Conservation (phyloP, 345 rosid genomes). For the Sonneratia alba region DNA sequence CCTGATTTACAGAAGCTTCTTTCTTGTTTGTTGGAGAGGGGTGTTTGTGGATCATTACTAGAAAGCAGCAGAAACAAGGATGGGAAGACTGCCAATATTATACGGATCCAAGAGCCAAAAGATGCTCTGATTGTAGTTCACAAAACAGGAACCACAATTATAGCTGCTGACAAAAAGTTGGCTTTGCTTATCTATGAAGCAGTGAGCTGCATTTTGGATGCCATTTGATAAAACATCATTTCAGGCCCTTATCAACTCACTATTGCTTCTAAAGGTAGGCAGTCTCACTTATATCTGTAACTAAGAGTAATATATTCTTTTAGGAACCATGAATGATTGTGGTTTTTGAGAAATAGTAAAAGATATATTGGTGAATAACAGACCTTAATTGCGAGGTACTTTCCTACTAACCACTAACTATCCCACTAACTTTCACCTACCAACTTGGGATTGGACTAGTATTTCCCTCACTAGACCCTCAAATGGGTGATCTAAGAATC, state of each 20-base stretch:
- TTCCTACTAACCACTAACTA: background rate
- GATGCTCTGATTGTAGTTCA: conserved; percentile 37
- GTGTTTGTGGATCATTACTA: conserved; percentile 39
- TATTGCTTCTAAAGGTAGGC: background rate
- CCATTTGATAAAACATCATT: conserved; percentile 19
- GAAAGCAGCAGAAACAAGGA: conserved; percentile 17
- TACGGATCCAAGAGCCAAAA: conserved; percentile 31
- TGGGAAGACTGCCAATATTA: conserved; percentile 11
- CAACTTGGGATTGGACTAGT: too few species aligned
- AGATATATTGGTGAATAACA: background rate
- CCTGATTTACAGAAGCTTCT: conserved; percentile 40
- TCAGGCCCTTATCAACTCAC: background rate
- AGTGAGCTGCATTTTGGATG: conserved; percentile 32
- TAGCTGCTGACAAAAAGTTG: conserved; percentile 34
- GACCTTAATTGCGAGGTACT: background rate
- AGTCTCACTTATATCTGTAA: background rate
- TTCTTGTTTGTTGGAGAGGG: conserved; percentile 34
- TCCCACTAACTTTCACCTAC: too few species aligned
- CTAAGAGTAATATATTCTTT: background rate
- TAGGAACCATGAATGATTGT: background rate
- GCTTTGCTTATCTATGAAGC: conserved; percentile 38
- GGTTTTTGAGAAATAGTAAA: background rate
- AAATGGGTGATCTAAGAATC: too few species aligned
- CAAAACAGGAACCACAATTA: conserved; percentile 31
- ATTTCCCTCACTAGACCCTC: too few species aligned